These are phyloP conservation scores for Sclerotinia sclerotiorum DNA, from an alignment of 2,329 filamentous ascomycete genomes.

Conservation along the genomic window DNA sequence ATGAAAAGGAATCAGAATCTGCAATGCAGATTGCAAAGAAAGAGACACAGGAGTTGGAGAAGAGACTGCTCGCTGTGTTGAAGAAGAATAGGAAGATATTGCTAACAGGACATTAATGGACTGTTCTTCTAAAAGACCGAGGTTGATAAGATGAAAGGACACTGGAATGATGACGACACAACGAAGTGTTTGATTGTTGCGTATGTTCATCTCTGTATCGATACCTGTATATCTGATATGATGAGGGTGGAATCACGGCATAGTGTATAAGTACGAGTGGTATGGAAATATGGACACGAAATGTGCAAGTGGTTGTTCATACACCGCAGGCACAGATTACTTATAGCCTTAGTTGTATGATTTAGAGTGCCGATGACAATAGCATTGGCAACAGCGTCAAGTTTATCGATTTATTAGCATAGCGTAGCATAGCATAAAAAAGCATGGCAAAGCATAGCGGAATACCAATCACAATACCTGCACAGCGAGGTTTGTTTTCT, in stretches of 20 bases:
- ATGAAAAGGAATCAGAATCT: conserved; percentile 61
- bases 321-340: neutral
- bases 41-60: conserved; percentile 63
- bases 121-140: neutral
- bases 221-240: conserved; percentile 3
- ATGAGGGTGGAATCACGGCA: neutral
- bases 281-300: neutral
- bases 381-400: neutral
- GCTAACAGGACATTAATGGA: conserved; percentile 40
- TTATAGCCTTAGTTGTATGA: conserved; percentile 1
- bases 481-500: neutral
- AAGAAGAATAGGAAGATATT: conserved; percentile 59
- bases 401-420: neutral
- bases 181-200: conserved; percentile 9
- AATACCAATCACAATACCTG: neutral
- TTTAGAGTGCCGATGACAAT: neutral
- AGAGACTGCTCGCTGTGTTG: conserved; percentile 58
- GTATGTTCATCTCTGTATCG: neutral
- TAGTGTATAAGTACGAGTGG: neutral
- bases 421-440: neutral
- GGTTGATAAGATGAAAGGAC: neutral
- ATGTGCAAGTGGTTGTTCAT: neutral
- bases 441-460: neutral
- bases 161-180: neutral
- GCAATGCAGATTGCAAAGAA: conserved; percentile 51